Evolutionary conservation across 768 basidiomycete genomes (phyloP), one percentile per base, ranked within the genome.

Genomic region (Heimioporus sp.): DNA sequence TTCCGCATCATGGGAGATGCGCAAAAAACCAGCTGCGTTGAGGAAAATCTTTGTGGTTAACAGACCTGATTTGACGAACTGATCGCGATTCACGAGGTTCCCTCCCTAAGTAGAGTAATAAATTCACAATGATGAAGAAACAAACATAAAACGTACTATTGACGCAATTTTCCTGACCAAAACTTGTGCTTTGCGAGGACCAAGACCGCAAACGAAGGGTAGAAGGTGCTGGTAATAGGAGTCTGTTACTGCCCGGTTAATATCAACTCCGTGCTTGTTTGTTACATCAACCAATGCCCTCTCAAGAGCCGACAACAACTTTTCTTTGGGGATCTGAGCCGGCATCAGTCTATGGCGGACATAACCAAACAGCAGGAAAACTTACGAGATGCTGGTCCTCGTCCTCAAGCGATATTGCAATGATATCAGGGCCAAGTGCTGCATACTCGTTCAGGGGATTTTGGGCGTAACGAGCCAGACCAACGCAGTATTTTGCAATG

Each of bases 381-480:
- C 80, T 62, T 56, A 93, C 94, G 60, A 96, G 69, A 60, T 92
- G 87, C 65, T 98, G 97, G 59, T 83, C 82, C 44, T 93, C 85
- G 21, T 92, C 85, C 54, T 91, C 86, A 55, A 94, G 90, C 0
- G 86, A 80, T 50, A 98, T 83, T 6, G 92, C 86, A 2, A 83
- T 74, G 45, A 98, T 84, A 68, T 97, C 92, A 11, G 79, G 56
- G 3, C 95, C 96, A 36, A 98, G 73, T 2, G 95, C 92, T 16
- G 91, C 89, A 65, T 90, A 95, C 67, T 98, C 97, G 64, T 92
- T 96, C 60, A 98, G 70, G 2, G 97, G 97, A 63, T 85, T 96
- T 71, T 98, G 97, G 6, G 82, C 78, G 62, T 94, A 98, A 51
- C 97, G 85, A 36, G 93, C 95, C 57, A 99, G 74, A 47, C 92